Conservation (phyloP, 805 yeast species). For the Saccharomycopsis babjevae region DNA sequence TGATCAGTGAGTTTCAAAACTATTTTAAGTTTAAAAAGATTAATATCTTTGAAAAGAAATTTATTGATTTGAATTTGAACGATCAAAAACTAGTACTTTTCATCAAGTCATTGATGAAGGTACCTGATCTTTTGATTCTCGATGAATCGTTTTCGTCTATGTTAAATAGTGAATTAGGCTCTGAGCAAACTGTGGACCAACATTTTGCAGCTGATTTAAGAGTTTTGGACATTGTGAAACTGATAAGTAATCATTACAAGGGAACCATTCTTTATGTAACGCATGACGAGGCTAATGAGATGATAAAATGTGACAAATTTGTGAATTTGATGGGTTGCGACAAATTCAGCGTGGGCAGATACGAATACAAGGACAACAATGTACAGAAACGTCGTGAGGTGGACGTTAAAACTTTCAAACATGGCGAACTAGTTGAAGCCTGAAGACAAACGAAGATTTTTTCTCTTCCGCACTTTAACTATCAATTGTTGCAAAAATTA, state of each 20-base stretch:
- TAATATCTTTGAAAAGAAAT: slow-evolving; percentile 24
- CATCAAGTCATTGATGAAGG: slow-evolving; percentile 64
- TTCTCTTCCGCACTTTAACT: too few species aligned
- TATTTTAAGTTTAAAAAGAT: not conserved
- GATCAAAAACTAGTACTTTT: slow-evolving; percentile 73
- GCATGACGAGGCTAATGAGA: slow-evolving; percentile 64
- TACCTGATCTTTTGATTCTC: slow-evolving; percentile 67
- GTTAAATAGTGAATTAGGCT: slow-evolving; percentile 22
- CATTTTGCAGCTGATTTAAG: not conserved
- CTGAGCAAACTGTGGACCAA: not conserved
- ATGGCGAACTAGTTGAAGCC: not conserved
- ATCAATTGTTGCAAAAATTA: too few species aligned
- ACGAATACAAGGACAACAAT: slow-evolving; percentile 25
- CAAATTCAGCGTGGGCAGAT: not conserved
- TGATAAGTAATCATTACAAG: slow-evolving; percentile 38
- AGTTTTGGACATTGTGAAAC: not conserved
- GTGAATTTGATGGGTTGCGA: slow-evolving; percentile 30
- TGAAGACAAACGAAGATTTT: too few species aligned
- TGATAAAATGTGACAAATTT: slow-evolving; percentile 57
- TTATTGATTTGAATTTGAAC: slow-evolving; percentile 50
- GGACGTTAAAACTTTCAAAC: not conserved
- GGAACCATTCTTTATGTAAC: slow-evolving; percentile 76
- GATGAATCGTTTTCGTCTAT: slow-evolving; percentile 93
- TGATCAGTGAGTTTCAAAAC: not conserved
- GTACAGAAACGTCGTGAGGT: not conserved